Conservation (phyloP, 2,329 filamentous ascomycete species). For the Scopulariopsis brevicaulis region DNA sequence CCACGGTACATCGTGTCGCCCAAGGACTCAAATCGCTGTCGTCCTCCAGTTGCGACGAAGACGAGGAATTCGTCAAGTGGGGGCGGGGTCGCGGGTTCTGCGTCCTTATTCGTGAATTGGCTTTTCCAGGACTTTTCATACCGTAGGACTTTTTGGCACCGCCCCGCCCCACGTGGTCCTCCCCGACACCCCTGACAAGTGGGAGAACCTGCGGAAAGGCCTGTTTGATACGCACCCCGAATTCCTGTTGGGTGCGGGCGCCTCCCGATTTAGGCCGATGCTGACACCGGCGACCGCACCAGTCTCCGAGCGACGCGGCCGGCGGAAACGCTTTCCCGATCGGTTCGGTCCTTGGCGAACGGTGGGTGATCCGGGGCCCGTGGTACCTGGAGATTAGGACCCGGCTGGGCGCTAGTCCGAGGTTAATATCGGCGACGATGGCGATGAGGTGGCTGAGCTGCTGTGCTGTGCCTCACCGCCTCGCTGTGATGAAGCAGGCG, state of each 20-base stretch:
- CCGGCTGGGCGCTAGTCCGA: neutral
- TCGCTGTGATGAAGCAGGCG: neutral
- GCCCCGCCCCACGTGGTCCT: no score
- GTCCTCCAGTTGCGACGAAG: neutral
- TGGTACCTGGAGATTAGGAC: neutral
- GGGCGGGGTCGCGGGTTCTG: neutral
- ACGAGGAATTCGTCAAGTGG: neutral
- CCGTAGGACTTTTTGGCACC: neutral
- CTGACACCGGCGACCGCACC: neutral
- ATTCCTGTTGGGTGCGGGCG: neutral
- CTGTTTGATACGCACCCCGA: neutral
- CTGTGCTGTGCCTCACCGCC: neutral
- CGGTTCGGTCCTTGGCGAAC: neutral
- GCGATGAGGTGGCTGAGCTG: neutral
- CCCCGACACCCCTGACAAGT: no score
- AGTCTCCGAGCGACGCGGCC: neutral
- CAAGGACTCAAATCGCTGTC: neutral
- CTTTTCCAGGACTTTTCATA: neutral
- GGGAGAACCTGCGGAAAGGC: no score
- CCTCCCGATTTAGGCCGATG: neutral
- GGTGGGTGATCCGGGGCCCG: neutral
- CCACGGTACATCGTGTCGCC: no score
- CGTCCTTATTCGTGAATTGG: neutral
- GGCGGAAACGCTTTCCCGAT: neutral
- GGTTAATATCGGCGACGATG: neutral